A percentile compares a stretch with the other conserved stretches of the same genome.
Evolutionary conservation across 148 eudicot genomes (phyloP).

Genomic region (Hydrangea macrophylla): DNA sequence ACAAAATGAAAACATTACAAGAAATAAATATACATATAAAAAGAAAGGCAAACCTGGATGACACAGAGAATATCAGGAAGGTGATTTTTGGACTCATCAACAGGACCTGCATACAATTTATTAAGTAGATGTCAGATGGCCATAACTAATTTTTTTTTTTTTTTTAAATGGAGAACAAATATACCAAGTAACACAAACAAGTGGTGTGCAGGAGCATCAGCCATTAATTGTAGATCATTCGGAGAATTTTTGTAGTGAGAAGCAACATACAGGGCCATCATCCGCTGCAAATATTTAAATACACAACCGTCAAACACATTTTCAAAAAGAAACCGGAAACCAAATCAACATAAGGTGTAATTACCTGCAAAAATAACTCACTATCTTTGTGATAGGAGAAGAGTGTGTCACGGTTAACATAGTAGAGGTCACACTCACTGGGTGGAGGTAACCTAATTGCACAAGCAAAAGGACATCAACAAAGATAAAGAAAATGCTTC

Average conservation of each 20-base stretch:
- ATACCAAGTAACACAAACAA: conserved; percentile 94
- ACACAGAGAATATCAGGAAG: conserved; percentile 98
- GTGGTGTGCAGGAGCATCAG: conserved; percentile 99
- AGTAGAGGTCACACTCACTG: conserved; percentile 79
- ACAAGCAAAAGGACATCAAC: conserved; percentile 18
- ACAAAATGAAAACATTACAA: conserved; percentile 5
- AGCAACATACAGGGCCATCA: conserved; percentile 98
- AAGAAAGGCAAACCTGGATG: conserved; percentile 59
- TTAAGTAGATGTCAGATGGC: conserved; percentile 6
- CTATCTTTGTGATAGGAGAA: conserved; percentile 95
- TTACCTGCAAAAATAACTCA: conserved; percentile 91
- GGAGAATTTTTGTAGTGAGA: conserved; percentile 99
- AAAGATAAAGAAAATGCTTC: conserved; percentile 1
- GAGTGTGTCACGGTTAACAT: conserved; percentile 94
- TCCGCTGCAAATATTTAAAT: conserved; percentile 58
- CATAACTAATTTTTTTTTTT: no score
- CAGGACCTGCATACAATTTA: conserved; percentile 64
- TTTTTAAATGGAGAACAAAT: conserved; percentile 5
- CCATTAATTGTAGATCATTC: conserved; percentile 89
- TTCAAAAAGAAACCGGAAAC: neutral
- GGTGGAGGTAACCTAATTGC: conserved; percentile 69
- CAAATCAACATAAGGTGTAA: neutral
- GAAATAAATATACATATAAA: neutral
- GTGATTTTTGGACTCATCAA: conserved; percentile 84
- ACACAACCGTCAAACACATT: conserved; percentile 8